Base-by-base conservation (phyloP, 495 filamentous ascomycete species). In the Astrothelium macrocarpum region DNA sequence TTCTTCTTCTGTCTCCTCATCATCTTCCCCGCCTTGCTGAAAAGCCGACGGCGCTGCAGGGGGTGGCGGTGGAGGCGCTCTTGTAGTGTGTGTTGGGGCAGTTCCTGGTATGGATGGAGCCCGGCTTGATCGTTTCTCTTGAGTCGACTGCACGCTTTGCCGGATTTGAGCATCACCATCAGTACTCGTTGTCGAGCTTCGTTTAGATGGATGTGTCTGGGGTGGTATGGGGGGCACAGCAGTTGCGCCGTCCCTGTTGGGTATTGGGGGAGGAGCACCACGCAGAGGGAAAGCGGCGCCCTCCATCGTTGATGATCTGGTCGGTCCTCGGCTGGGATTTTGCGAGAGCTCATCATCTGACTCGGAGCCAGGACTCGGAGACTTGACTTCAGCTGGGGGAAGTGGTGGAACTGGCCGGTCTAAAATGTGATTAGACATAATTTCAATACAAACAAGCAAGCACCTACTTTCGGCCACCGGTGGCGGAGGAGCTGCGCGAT, bases 291-390 rank as follows among this genome's bases (percentile, higher is more conserved):
- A 72, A 76, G 62, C 75, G 4, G 71, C 56, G 62, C 67, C 20
- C 66, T 81, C 79, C 42, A 68, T 68, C 60, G 71, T 73, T 31
- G 77, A 76, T 42, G 77, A 76, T 34, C 76, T 76, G 49, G 82
- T 61, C 10, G 82, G 83, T 39, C 79, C 56, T 53, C 75, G 80
- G 59, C 71, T 72, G 28, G 85, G 78, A 66, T 82, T 81, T 59
- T 84, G 75, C n/a, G 90, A 94, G 74, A 95, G 78, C 71, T 98
- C 94, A 75, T 97, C 95, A 74, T 95, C 95, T 11, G 93, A 96
- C 70, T 87, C 90, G 7, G 92, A 95, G 29, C 92, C 93, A 63
- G 84, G 80, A 66, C 86, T 91, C 32, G 82, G 86, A 46, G 90
- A 89, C 59, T 78, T 76, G 53, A 81, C 73, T 61, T 75, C 76